Evolutionary conservation across 2,329 filamentous ascomycete species (phyloP).

Genomic region (Aureobasidium sp.): DNA sequence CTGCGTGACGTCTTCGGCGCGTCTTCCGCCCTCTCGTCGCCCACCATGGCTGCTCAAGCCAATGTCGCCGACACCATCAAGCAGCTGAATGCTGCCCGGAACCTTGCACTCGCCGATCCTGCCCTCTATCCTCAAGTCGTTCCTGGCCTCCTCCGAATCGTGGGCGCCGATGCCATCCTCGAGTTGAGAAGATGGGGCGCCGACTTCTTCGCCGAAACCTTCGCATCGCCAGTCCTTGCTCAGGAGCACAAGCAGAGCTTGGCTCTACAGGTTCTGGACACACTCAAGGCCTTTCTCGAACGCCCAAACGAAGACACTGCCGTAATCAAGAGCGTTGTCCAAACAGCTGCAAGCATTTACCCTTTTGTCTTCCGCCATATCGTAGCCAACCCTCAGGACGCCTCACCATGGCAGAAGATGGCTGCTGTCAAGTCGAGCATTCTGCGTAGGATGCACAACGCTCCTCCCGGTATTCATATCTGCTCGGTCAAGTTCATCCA

Average conservation of each 20-base stretch:
- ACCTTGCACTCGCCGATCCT: slow-evolving; percentile 78
- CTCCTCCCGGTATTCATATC: slow-evolving; percentile 67
- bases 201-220: slow-evolving; percentile 91
- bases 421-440: slow-evolving; percentile 82
- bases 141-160: slow-evolving; percentile 84
- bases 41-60: slow-evolving; percentile 22
- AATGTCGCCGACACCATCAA: slow-evolving; percentile 60
- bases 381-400: slow-evolving; percentile 78
- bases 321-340: slow-evolving; percentile 78
- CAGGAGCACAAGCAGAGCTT: slow-evolving; percentile 72
- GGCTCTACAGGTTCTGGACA: slow-evolving; percentile 68
- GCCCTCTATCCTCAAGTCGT: slow-evolving; percentile 88
- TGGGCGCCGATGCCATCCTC: slow-evolving; percentile 63
- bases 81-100: slow-evolving; percentile 84
- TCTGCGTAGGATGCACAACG: slow-evolving; percentile 76
- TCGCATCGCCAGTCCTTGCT: slow-evolving; percentile 79
- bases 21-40: slow-evolving; percentile 9
- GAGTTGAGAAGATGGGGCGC: slow-evolving; percentile 92
- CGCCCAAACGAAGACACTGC: slow-evolving; percentile 58
- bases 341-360: slow-evolving; percentile 87
- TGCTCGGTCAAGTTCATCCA: slow-evolving; percentile 98
- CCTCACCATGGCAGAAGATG: slow-evolving; percentile 79
- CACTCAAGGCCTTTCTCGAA: slow-evolving; percentile 47
- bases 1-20: slow-evolving; percentile 18
- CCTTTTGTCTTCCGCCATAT: slow-evolving; percentile 86